A percentile compares a stretch with the other conserved stretches of the same genome.
Evolutionary conservation across 768 basidiomycete genomes (phyloP).

Genomic region (Tylopilus rubrobrunneus): DNA sequence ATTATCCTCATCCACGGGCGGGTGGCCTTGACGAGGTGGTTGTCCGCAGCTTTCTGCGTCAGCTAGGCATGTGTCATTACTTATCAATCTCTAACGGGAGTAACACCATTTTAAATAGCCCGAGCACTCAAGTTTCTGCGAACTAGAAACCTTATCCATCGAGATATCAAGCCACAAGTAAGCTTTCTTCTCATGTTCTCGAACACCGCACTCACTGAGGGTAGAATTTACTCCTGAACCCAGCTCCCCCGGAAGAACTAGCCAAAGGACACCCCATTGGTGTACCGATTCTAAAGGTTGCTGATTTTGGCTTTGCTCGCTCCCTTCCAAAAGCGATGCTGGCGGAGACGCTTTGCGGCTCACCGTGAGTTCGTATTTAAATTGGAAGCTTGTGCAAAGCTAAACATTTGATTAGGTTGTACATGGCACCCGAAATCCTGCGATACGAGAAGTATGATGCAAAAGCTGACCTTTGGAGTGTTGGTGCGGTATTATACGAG

Average conservation of each 20-base stretch:
- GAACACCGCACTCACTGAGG: conserved; percentile 5
- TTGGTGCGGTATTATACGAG: conserved; percentile 95
- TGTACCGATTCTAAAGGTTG: conserved; percentile 93
- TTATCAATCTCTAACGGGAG: neutral
- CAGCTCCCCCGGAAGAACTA: conserved; percentile 76
- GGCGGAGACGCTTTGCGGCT: conserved; percentile 97
- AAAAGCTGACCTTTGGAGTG: conserved; percentile 97
- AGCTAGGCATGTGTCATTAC: conserved; percentile 57
- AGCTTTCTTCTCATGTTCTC: neutral
- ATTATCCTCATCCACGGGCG: conserved; percentile 86
- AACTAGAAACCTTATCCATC: conserved; percentile 84
- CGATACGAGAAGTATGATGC: conserved; percentile 98
- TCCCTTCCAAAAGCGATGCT: conserved; percentile 88
- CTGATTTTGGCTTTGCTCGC: conserved; percentile 97
- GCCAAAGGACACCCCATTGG: conserved; percentile 85
- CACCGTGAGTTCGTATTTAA: conserved; percentile 61
- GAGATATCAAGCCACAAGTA: conserved; percentile 96
- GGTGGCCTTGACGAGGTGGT: conserved; percentile 91
- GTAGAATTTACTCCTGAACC: conserved; percentile 87
- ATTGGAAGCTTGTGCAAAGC: neutral
- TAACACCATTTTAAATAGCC: conserved; percentile 44
- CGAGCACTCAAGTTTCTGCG: conserved; percentile 92
- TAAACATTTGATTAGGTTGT: conserved; percentile 51
- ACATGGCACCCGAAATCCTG: conserved; percentile 99
- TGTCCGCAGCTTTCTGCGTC: conserved; percentile 87